Evolutionary conservation across 257 asterid genomes (phyloP).

Genomic region (Plantago major): DNA sequence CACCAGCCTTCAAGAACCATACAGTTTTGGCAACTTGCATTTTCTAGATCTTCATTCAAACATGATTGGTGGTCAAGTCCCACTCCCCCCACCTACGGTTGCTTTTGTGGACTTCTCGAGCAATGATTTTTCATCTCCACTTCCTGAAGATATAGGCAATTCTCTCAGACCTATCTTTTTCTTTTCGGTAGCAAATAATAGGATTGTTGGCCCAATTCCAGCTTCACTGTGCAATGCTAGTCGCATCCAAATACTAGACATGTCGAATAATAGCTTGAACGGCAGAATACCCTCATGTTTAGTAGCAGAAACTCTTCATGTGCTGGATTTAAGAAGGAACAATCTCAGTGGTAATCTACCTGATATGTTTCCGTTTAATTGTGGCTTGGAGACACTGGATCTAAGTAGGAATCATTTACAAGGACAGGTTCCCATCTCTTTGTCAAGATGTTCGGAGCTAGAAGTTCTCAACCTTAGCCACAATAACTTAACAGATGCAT

Average conservation of each 20-base stretch:
- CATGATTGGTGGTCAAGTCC: constrained; percentile 31
- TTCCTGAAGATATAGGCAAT: constrained; percentile 30
- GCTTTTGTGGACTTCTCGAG: constrained; percentile 39
- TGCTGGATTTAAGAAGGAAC: constrained; percentile 43
- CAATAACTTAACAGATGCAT: constrained; percentile 31
- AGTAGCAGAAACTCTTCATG: constrained; percentile 18
- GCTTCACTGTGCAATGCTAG: constrained; percentile 46
- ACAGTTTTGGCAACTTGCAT: constrained; percentile 22
- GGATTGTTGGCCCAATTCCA: constrained; percentile 42
- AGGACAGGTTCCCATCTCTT: constrained; percentile 41
- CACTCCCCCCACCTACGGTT: constrained; percentile 26
- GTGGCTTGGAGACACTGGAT: constrained; percentile 42
- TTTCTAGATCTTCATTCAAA: constrained; percentile 50
- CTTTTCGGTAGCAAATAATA: constrained; percentile 47
- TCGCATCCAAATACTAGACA: constrained; percentile 39
- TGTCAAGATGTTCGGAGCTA: constrained; percentile 31
- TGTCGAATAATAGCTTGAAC: constrained; percentile 41
- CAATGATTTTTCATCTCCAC: constrained; percentile 37
- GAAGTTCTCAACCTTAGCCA: constrained; percentile 42
- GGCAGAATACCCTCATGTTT: constrained; percentile 49
- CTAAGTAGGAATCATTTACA: constrained; percentile 33
- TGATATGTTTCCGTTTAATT: constrained; percentile 22
- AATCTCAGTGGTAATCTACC: constrained; percentile 40
- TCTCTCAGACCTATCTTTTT: constrained; percentile 7
- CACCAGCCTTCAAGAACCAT: constrained; percentile 43